Conservation (phyloP, 2,329 filamentous ascomycete genomes). For the Drechslerella stenobrocha region DNA sequence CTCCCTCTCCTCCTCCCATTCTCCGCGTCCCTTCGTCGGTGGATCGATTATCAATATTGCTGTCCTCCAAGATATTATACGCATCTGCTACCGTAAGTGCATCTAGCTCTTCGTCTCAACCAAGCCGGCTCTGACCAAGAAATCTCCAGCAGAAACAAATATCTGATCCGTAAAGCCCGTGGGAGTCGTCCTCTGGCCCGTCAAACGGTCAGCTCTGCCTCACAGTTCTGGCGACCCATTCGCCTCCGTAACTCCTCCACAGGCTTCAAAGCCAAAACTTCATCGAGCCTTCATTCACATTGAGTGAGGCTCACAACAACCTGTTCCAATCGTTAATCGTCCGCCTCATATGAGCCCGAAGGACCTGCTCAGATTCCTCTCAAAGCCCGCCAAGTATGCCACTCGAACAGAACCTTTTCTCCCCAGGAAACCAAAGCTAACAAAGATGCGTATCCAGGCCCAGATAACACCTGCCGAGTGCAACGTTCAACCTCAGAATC, state of each 20-base stretch:
- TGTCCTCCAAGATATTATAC: too few relatives aligned
- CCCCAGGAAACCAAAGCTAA: slow-evolving; percentile 33
- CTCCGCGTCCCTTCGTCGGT: slow-evolving; percentile 4
- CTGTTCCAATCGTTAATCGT: slow-evolving; percentile 33
- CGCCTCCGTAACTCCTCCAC: slow-evolving; percentile 4
- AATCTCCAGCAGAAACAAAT: too few relatives aligned
- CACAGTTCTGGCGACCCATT: slow-evolving; percentile 47
- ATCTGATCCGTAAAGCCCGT: not conserved
- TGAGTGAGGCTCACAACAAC: slow-evolving; percentile 38
- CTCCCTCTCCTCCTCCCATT: slow-evolving; percentile 6
- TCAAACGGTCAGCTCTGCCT: slow-evolving; percentile 39
- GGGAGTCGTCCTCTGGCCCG: slow-evolving; percentile 17
- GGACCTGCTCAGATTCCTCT: slow-evolving; percentile 89
- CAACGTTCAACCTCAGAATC: slow-evolving; percentile 46
- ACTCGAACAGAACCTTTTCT: slow-evolving; percentile 14
- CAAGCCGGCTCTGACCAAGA: too few relatives aligned
- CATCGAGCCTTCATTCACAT: slow-evolving; percentile 37
- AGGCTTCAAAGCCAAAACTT: slow-evolving; percentile 21
- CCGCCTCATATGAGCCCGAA: slow-evolving; percentile 81
- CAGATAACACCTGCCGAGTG: slow-evolving; percentile 62
- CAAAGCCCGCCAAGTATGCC: slow-evolving; percentile 87
- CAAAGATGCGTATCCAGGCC: slow-evolving; percentile 59
- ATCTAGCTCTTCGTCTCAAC: too few relatives aligned
- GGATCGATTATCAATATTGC: too few relatives aligned
- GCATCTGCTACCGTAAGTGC: too few relatives aligned